Conservation (phyloP, 768 basidiomycete species). For the Suillus subalutaceus region DNA sequence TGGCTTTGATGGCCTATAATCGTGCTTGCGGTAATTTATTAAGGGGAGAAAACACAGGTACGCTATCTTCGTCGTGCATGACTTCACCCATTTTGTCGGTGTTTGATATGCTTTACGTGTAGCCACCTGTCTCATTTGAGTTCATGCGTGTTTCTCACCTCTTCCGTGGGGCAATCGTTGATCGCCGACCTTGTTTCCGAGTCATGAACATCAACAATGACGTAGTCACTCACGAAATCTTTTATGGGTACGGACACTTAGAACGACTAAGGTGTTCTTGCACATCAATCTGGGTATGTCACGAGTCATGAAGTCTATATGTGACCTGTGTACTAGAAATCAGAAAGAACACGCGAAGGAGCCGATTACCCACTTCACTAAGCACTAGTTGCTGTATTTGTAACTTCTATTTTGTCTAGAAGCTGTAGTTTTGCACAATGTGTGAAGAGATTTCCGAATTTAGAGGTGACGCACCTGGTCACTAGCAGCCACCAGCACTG, state of each 20-base stretch:
- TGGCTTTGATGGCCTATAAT: background rate
- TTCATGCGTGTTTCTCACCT: background rate
- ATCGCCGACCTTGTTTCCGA: background rate
- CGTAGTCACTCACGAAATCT: background rate
- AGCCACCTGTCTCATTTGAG: background rate
- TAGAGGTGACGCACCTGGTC: background rate
- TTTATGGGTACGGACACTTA: background rate
- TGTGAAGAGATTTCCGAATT: constrained; percentile 1
- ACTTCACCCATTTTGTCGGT: background rate
- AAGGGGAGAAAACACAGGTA: constrained; percentile 8
- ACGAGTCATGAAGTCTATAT: background rate
- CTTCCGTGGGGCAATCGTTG: background rate
- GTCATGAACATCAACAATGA: constrained; percentile 2
- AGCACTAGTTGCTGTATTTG: background rate
- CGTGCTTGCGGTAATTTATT: constrained; percentile 17
- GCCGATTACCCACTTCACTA: background rate
- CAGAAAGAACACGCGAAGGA: background rate
- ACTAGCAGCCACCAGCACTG: background rate
- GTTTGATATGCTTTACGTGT: constrained; percentile 8
- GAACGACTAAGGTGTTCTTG: background rate
- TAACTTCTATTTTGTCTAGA: background rate
- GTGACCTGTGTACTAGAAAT: background rate
- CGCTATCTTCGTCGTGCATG: background rate
- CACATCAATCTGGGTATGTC: background rate
- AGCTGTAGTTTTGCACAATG: background rate